Evolutionary conservation across 805 yeast genomes (phyloP), one percentile per base, ranked within the genome.

Genomic region (Lachancea lanzarotensis): DNA sequence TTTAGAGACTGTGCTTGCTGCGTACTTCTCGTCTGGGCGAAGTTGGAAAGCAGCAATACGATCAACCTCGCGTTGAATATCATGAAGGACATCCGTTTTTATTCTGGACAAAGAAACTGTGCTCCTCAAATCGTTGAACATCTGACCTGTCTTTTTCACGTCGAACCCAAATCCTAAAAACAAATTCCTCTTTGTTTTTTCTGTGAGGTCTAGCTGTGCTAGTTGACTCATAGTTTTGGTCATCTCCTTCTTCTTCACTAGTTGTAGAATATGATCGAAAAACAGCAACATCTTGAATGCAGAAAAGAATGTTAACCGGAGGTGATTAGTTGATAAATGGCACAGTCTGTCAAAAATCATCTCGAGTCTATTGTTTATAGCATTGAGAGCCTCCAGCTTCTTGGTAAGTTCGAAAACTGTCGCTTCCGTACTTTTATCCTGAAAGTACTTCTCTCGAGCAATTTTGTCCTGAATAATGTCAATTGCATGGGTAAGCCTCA

Each of bases 271-370:
- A 12, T 57, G 60, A 46, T 62, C 67, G 40, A 52, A 57, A 18
- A 59, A 49, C 3, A 63, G 56, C 26, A 59, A 45, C 53, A 61
- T 51, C 35, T 62, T 60, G 42, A 62, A 61, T 10, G 57, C 59
- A 3, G 67, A 59, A 46, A 56, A 62, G 37, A 59, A 62, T 7
- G 60, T 54, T 38, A 60, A 56, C 40, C 67, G 51, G 15, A 62
- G 42, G 38, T 58, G 48, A 38, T 53, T 49, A 1, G 65, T 58
- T 13, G 65, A 52, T 15, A 52, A 47, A 7, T 43, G 42, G 41
- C 58, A 54, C 16, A 57, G 45, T n/a, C 48, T 45, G 35, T 60
- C 61, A 13, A 62, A 35, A 4, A 53, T 50, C 22, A 35, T 38
- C 49, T 60, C 64, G 19, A 62, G 46, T 13, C 52, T 56, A 22